Base-by-base conservation (phyloP, 495 filamentous ascomycete genomes). In the Haplographium delicatum region DNA sequence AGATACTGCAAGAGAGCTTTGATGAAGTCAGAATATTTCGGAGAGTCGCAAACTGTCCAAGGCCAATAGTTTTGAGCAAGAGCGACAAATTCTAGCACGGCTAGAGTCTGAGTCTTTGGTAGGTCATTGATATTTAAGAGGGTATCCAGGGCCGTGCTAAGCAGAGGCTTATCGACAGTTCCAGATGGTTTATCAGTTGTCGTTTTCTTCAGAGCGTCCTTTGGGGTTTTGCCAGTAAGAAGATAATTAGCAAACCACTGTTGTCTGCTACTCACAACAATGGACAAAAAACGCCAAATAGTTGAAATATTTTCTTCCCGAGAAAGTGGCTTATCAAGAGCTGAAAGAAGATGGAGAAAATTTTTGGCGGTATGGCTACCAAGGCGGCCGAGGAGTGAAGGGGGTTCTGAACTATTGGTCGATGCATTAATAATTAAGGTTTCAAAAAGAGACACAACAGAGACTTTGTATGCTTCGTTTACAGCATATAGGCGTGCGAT, bases 221-320 rank as follows among this genome's bases (percentile, higher is more conserved):
- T 78, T 13, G 93, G 88, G 0, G 87, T 88, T 51, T 82, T 83
- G 20, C 93, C 93, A 3, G 91, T 95, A 22, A 97, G 81, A 42
- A 97, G 76, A 61, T 89, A 91, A 37, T 95, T 88, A 0, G 91
- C 83, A 70, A 99, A 84, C 84, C 94, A 97, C 61, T 95, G 89
- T 56, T 99, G 93, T 46, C 88, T 83, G 60, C 87, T 90, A 59
- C 88, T 86, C 39, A 97, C 78, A 39, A 96, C 80, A n/a, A 82
- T 83, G 23, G 91, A 85, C 26, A 96, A 80, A 48, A 99, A 80
- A 44, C 75, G 79, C 93, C 93, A 97, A 42, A 89, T 84, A 19
- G 73, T 70, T 41, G 79, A 73, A 19, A 83, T 75, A 33, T 89
- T 70, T 5, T 68, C 59, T 3, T 71, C 65, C 55, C 87, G 74